Conservation (phyloP, 129 eudicot species). For the Artemisia tridentata region DNA sequence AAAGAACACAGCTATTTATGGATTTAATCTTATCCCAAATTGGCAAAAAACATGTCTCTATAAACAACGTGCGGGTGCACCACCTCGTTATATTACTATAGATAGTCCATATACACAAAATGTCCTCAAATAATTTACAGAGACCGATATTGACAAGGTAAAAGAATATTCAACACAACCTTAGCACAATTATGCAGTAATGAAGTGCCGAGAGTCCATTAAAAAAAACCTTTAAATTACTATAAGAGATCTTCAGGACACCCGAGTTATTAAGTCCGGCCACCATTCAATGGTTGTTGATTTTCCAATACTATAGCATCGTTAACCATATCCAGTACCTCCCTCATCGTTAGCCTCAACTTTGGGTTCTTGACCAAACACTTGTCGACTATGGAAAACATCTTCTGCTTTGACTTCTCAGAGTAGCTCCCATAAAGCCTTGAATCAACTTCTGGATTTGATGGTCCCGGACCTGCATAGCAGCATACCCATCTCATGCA, state of each 20-base stretch:
- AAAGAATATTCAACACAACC: too few species aligned
- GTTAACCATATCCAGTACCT: slow-evolving; percentile 53
- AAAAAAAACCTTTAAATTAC: too few species aligned
- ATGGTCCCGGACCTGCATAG: slow-evolving; percentile 38
- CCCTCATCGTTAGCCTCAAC: slow-evolving; percentile 59
- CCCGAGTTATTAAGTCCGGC: background rate
- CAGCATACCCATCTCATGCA: slow-evolving; percentile 61
- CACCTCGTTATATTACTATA: too few species aligned
- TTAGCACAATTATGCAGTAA: too few species aligned
- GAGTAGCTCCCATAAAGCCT: slow-evolving; percentile 46
- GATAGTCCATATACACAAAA: too few species aligned
- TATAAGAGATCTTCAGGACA: background rate
- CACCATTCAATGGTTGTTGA: background rate
- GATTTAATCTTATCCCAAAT: too few species aligned
- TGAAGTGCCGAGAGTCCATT: too few species aligned
- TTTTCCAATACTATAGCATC: slow-evolving; percentile 12
- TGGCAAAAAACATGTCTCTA: too few species aligned
- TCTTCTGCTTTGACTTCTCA: slow-evolving; percentile 46
- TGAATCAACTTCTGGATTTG: slow-evolving; percentile 46
- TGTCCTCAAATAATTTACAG: too few species aligned
- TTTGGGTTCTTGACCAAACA: slow-evolving; percentile 51
- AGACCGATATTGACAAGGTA: too few species aligned
- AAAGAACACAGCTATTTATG: too few species aligned
- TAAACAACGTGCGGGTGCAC: too few species aligned
- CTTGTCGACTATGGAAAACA: slow-evolving; percentile 44